Evolutionary conservation across 768 basidiomycete species (phyloP).

Genomic region (Paxillus ammoniavirescens): DNA sequence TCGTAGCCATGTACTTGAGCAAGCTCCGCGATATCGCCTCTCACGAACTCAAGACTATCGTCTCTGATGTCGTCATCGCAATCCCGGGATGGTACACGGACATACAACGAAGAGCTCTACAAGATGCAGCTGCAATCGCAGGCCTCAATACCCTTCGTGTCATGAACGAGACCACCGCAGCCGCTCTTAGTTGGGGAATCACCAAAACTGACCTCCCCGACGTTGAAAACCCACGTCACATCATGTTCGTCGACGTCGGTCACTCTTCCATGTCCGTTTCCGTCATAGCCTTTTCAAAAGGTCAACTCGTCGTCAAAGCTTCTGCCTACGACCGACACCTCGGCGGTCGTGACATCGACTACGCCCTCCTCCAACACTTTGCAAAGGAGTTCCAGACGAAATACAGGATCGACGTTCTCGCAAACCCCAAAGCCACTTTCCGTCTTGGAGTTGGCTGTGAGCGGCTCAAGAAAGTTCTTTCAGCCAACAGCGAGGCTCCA

Average conservation of each 20-base stretch:
- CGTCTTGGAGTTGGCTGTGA: slow-evolving; percentile 86
- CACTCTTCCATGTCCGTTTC: slow-evolving; percentile 88
- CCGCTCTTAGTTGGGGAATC: slow-evolving; percentile 97
- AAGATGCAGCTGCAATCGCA: slow-evolving; percentile 88
- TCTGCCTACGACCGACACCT: slow-evolving; percentile 92
- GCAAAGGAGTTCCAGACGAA: slow-evolving; percentile 91
- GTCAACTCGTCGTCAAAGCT: slow-evolving; percentile 81
- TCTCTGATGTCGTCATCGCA: slow-evolving; percentile 92
- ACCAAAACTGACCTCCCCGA: slow-evolving; percentile 96
- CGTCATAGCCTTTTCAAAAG: slow-evolving; percentile 92
- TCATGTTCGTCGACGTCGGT: slow-evolving; percentile 94
- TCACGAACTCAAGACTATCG: slow-evolving; percentile 79
- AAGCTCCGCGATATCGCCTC: slow-evolving; percentile 88
- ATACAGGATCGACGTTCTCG: slow-evolving; percentile 95
- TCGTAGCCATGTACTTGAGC: slow-evolving; percentile 87
- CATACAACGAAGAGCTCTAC: slow-evolving; percentile 82
- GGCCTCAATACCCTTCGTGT: slow-evolving; percentile 89
- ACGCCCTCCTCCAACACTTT: slow-evolving; percentile 86
- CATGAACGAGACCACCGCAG: slow-evolving; percentile 96
- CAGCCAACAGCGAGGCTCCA: slow-evolving; percentile 86
- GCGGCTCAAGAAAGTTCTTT: slow-evolving; percentile 93
- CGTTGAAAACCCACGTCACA: slow-evolving; percentile 74
- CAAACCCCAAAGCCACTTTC: slow-evolving; percentile 91
- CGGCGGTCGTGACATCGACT: slow-evolving; percentile 96
- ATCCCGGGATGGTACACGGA: slow-evolving; percentile 98